Base-by-base conservation (phyloP, 768 basidiomycete species). In the Gyrodon lividus region DNA sequence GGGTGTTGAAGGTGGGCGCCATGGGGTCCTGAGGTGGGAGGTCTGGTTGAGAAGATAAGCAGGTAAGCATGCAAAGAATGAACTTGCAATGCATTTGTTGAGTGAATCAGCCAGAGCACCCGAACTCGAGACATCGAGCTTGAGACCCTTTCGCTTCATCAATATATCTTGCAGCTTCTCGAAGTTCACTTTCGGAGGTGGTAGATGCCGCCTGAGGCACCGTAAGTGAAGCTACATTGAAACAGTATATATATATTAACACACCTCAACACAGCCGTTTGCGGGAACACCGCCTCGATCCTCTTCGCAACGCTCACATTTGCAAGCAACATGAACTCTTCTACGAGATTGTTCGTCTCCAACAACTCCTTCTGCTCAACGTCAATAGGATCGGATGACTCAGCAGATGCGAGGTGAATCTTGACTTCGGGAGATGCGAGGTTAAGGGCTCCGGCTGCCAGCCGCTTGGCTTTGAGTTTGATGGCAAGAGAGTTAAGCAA, bases 251-350 rank as follows among this genome's bases (percentile, higher is more conserved):
- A 10, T 16, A 28, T 22, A 19, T 6, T 19, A 10, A 54, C 63
- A 22, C 37, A 90, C 87, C 94, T 80, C 46, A 98, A 73, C 0
- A 99, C 95, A 2, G 95, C 92, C 2, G 96, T 98, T 66, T 92
- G 89, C 1, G 97, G 96, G 75, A 95, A 99, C 0, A 87, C 85
- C 61, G 96, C 91, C 63, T 96, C 89, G 14, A 97, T 98, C 70
- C 88, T 90, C 58, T 74, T 71, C 6, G 97, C 96, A 1, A 98
- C 97, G 57, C 87, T 91, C 59, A 96, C 89, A 61, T 98, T 99
- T 6, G 97, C 96, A 52, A 99, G 83, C 57, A 99, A 74, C 97
- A 99, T 99, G 72, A 99, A 98, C 69, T 98, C 97, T 69, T 99
- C 97, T 2, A 98, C 97, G 6, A 98, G 73, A 56, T 90, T 93